A percentile compares a stretch with the other conserved stretches of the same genome.
These are phyloP conservation scores for Saccharomycopsis hybrid DNA, from an alignment of 1,139 yeast genomes.

Conservation along the genomic window DNA sequence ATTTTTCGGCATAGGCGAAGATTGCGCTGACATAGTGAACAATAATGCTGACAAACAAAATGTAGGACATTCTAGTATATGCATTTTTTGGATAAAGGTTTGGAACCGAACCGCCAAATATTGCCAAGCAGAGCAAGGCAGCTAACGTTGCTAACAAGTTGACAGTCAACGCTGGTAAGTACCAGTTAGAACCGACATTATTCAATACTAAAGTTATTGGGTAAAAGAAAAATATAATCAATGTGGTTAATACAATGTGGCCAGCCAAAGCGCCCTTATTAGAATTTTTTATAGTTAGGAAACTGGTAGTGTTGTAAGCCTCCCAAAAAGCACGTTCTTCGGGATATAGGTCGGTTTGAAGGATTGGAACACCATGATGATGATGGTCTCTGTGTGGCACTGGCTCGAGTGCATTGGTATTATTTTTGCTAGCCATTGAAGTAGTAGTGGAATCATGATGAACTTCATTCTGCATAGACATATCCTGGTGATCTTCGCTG, in stretches of 20 bases:
- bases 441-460: background rate
- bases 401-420: slow-evolving; percentile 23
- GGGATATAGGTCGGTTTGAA: slow-evolving; percentile 61
- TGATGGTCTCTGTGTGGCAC: slow-evolving; percentile 45
- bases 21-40: slow-evolving; percentile 52
- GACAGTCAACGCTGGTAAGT: slow-evolving; percentile 47
- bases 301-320: slow-evolving; percentile 72
- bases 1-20: slow-evolving; percentile 30
- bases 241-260: slow-evolving; percentile 46
- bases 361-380: slow-evolving; percentile 71
- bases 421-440: background rate
- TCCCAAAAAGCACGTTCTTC: slow-evolving; percentile 78
- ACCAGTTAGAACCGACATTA: slow-evolving; percentile 50
- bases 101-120: slow-evolving; percentile 53
- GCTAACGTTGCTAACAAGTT: slow-evolving; percentile 42
- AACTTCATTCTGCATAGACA: background rate
- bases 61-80: slow-evolving; percentile 59
- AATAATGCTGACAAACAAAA: slow-evolving; percentile 46
- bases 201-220: slow-evolving; percentile 68
- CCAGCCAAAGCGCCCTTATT: slow-evolving; percentile 47
- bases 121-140: slow-evolving; percentile 51
- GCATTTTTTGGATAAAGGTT: slow-evolving; percentile 72
- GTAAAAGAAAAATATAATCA: slow-evolving; percentile 51
- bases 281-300: slow-evolving; percentile 48
- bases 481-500: background rate